Evolutionary conservation across 139 green algal genomes (phyloP).

Genomic region (Chlamydomonas sp.): DNA sequence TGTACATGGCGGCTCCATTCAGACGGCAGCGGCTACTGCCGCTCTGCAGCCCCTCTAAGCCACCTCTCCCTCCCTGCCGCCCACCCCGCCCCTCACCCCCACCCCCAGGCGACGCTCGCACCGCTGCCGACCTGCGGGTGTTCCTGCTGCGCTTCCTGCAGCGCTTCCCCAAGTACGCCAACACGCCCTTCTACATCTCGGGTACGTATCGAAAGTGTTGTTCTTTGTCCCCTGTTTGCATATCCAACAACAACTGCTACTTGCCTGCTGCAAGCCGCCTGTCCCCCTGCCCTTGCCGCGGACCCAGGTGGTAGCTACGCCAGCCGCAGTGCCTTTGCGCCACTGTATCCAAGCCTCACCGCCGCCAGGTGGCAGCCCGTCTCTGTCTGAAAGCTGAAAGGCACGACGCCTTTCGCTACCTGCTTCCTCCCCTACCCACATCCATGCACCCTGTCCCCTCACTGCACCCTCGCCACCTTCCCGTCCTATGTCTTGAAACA

Average conservation of each 20-base stretch:
- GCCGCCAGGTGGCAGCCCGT: too few species aligned
- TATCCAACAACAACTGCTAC: too few species aligned
- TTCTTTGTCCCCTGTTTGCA: not conserved
- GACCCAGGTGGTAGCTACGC: too few species aligned
- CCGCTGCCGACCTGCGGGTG: conserved; percentile 65
- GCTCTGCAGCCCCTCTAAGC: too few species aligned
- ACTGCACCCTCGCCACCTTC: not conserved
- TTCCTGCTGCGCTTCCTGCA: conserved; percentile 79
- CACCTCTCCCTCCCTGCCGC: not conserved
- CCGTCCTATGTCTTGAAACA: not conserved
- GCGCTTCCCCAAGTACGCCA: conserved; percentile 66
- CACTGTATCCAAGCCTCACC: too few species aligned
- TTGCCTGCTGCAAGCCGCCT: too few species aligned
- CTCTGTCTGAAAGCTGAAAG: too few species aligned
- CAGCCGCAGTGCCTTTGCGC: too few species aligned
- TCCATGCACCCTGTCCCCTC: too few species aligned
- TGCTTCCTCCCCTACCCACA: not conserved
- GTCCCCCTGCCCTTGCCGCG: too few species aligned
- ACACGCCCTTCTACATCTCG: conserved; percentile 67
- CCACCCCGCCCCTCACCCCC: not conserved
- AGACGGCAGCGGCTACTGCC: too few species aligned
- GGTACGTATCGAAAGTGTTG: conserved; percentile 38
- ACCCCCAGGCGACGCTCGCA: conserved; percentile 71
- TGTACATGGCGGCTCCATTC: not conserved
- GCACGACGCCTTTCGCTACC: not conserved